Evolutionary conservation across 169 alveolate genomes (phyloP), one percentile per base, ranked within the genome.

Genomic region (Plasmodium sp.): DNA sequence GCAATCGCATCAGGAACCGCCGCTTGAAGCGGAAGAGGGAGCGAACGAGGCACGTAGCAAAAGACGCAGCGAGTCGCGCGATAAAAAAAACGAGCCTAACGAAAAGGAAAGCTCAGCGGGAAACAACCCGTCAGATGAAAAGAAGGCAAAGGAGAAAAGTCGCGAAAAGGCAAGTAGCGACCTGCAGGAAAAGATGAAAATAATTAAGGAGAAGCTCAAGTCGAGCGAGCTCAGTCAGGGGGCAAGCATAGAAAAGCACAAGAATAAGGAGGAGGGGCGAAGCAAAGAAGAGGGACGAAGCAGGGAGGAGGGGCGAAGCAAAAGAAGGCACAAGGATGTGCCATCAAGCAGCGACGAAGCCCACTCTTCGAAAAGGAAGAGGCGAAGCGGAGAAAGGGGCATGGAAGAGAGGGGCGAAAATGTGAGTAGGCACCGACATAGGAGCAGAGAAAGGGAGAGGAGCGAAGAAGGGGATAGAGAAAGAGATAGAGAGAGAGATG

Each of bases 181-280:
- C 22, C 54, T 84, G 5, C 72, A 84, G 27, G 83, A 84, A 84
- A 83, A 83, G 72, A 83, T 83, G 80, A 51, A 83, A 83, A 33
- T 83, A 54, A 83, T 83, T 83, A 83, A 83, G 45, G 91, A 83
- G 73, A 83, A 83, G 36, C n/a, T 83, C 36, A 54, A 54, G 14
- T 83, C 91, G 58, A 83, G 43, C 27, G 81, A 83, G 51, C 75
- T 27, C 18, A 58, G 18, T 31, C 77, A 81, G 27, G 72, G 80
- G 31, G 33, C 22, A 62, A 71, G 81, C 27, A 18, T 41, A 5
- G 56, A 84, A 58, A 58, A 48, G 54, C 45, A 27, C 34, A 27
- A n/a, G 34, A 36, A 56, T 39, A 48, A 34, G 22, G 73, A 77
- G 31, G 73, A 58, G 82, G 90, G 39, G 7, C 27, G 79, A 0